These are phyloP conservation scores for Tardiomyces depauwii DNA, from an alignment of 1,139 yeast species.

Conservation along the genomic window DNA sequence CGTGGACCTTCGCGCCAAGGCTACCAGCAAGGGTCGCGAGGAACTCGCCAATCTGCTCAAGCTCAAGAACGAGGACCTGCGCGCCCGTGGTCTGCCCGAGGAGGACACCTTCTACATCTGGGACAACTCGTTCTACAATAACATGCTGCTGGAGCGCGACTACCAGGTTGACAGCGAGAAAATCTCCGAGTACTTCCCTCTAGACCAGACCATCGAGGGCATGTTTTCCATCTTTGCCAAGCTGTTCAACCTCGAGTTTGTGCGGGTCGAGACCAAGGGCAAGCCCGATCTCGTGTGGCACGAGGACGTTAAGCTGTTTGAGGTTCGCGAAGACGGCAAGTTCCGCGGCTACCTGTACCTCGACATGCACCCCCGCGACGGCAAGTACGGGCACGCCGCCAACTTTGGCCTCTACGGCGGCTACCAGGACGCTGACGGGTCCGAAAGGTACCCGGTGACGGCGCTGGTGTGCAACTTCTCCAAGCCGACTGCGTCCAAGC, in stretches of 20 bases:
- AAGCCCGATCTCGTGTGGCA: conserved; percentile 47
- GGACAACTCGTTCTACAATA: conserved; percentile 63
- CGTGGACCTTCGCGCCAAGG: conserved; percentile 45
- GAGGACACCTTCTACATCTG: conserved; percentile 48
- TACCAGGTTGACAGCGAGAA: conserved; percentile 62
- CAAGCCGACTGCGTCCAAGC: conserved; percentile 58
- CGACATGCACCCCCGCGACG: conserved; percentile 77
- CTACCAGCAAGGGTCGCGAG: conserved; percentile 44
- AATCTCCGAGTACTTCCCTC: conserved; percentile 70
- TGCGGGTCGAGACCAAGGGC: conserved; percentile 33
- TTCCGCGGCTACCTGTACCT: conserved; percentile 73
- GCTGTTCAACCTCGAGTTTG: conserved; percentile 56
- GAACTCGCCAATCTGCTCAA: conserved; percentile 41
- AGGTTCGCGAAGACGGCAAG: conserved; percentile 57
- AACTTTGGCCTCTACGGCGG: conserved; percentile 65
- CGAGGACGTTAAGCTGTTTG: conserved; percentile 61
- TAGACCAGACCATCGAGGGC: conserved; percentile 50
- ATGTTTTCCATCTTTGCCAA: conserved; percentile 64
- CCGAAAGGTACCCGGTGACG: conserved; percentile 56
- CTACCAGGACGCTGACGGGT: conserved; percentile 34
- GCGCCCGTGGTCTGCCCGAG: conserved; percentile 31
- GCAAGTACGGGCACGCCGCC: conserved; percentile 83
- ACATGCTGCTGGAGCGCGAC: conserved; percentile 50
- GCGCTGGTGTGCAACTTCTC: conserved; percentile 81
- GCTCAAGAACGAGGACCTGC: conserved; percentile 45